phyloP scores from a whole-genome alignment of 805 yeast genomes.

The Pichia manshurica region DNA sequence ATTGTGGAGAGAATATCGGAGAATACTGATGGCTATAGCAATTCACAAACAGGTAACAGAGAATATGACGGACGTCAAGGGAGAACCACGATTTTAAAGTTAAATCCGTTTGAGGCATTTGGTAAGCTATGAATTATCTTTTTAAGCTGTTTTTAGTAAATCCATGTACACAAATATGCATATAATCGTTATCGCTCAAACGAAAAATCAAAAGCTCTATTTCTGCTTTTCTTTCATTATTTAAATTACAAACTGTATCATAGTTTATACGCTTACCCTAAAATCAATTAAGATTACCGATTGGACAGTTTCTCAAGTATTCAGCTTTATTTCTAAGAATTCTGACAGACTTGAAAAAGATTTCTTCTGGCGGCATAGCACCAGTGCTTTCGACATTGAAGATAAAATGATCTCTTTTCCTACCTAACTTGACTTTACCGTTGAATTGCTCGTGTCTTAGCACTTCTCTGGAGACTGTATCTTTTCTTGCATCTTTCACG shows the following conservation, averaged over 20 bases:
- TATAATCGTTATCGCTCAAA: too few species aligned
- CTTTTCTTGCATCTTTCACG: slow-evolving; percentile 86
- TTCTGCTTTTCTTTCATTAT: too few species aligned
- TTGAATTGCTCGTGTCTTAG: slow-evolving; percentile 87
- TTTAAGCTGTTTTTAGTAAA: neutral
- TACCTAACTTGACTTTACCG: slow-evolving; percentile 85
- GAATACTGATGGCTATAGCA: slow-evolving; percentile 15
- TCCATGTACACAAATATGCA: neutral
- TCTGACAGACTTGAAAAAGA: slow-evolving; percentile 84
- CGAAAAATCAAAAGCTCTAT: too few species aligned
- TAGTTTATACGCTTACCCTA: neutral
- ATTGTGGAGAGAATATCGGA: slow-evolving; percentile 23
- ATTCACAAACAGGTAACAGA: slow-evolving; percentile 7
- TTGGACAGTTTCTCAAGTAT: slow-evolving; percentile 72
- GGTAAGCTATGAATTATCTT: slow-evolving; percentile 14
- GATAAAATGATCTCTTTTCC: slow-evolving; percentile 87
- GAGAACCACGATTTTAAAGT: slow-evolving; percentile 29
- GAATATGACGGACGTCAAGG: slow-evolving; percentile 44
- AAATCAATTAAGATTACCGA: slow-evolving; percentile 36
- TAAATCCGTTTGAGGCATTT: slow-evolving; percentile 32
- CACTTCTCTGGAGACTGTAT: slow-evolving; percentile 95
- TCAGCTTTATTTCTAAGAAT: slow-evolving; percentile 81
- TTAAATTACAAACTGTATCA: too few species aligned
- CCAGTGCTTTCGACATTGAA: slow-evolving; percentile 94
- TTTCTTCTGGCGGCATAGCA: slow-evolving; percentile 95